Evolutionary conservation across 257 asterid species (phyloP).

Genomic region (Gentiana dahurica): DNA sequence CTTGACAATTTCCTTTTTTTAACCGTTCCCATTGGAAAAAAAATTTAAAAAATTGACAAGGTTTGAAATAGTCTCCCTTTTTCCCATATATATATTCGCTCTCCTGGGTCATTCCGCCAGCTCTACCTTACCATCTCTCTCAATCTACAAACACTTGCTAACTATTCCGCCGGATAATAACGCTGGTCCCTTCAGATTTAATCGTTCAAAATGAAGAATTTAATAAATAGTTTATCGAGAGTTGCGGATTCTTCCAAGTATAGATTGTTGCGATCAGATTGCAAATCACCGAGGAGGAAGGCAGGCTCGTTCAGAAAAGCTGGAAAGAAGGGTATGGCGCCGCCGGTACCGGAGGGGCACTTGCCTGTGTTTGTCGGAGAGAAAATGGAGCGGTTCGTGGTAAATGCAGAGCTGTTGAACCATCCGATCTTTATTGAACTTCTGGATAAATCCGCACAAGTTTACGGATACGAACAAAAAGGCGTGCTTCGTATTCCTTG

Average conservation of each 20-base stretch:
- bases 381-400: constrained; percentile 14
- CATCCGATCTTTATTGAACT: constrained; percentile 64
- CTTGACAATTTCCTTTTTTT: too few species aligned
- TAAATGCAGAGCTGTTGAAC: constrained; percentile 59
- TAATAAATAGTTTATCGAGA: constrained; percentile 43
- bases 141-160: too few species aligned
- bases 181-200: too few species aligned
- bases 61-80: too few species aligned
- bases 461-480: constrained; percentile 67
- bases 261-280: constrained; percentile 26
- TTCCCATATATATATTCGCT: too few species aligned
- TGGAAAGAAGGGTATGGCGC: constrained; percentile 4
- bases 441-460: constrained; percentile 57
- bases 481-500: constrained; percentile 82
- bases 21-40: too few species aligned
- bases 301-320: constrained; percentile 15
- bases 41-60: too few species aligned
- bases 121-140: too few species aligned
- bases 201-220: constrained; percentile 39
- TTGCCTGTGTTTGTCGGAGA: constrained; percentile 14
- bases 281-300: constrained; percentile 22
- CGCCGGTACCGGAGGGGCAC: constrained; percentile 57
- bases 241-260: constrained; percentile 64
- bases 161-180: too few species aligned
- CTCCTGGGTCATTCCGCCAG: too few species aligned